These are phyloP conservation scores for Paramecium biaurelia DNA, from an alignment of 73 alveolate species.

Conservation along the genomic window DNA sequence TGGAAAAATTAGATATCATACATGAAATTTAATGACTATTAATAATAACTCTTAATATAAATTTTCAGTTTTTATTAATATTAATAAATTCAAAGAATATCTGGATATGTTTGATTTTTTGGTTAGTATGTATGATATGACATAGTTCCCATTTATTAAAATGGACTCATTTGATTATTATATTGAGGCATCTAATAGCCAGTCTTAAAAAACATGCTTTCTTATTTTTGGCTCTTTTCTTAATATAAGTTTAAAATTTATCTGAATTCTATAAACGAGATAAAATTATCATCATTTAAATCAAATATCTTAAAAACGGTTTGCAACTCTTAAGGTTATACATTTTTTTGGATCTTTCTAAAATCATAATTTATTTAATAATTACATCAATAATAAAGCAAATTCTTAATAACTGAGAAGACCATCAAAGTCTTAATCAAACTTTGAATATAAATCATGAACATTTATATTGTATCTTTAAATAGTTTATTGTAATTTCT, in stretches of 20 bases:
- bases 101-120: neutral
- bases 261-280: conserved; percentile 32
- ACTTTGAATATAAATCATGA: neutral
- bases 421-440: conserved; percentile 13
- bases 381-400: neutral
- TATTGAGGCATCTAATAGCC: neutral
- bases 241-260: neutral
- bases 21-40: neutral
- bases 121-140: neutral
- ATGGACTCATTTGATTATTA: neutral
- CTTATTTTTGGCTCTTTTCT: neutral
- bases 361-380: neutral
- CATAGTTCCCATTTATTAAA: neutral
- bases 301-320: neutral
- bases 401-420: neutral
- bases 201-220: neutral
- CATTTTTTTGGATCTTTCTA: neutral
- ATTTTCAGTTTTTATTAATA: neutral
- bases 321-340: neutral
- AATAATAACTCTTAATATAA: neutral
- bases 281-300: neutral
- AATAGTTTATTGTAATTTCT: neutral
- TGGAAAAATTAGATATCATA: conserved; percentile 8
- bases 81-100: neutral
- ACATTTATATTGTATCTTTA: neutral